Base-by-base conservation (phyloP, 2,329 filamentous ascomycete genomes). In the Ophiostoma perfectum region DNA sequence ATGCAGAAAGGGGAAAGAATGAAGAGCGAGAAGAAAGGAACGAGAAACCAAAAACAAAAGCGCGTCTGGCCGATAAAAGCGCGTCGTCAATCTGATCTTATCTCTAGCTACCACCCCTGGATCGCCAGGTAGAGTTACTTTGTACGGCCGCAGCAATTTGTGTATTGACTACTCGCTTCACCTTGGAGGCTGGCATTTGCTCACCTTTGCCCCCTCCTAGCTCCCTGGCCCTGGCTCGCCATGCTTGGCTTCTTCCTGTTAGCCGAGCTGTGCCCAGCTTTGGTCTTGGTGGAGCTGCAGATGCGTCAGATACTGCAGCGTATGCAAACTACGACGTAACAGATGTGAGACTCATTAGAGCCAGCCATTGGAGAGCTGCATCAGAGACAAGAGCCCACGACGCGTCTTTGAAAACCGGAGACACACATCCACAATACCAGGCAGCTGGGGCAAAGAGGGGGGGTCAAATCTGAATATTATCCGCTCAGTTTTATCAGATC, bases 51-150 rank as follows among this genome's bases (percentile, higher is more conserved):
- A 62, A 41, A 18, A 62, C 12, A 62, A 62, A n/a, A 55, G 27
- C 49, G 49, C 49, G 49, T 47, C 27, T 27, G 27, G 27, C 27
- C 45, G 45, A 47, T 55, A 55, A 55, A 55, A 55, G 49, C 67
- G 67, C 58, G 65, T 68, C 67, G 66, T 18, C n/a, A 55, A 68
- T 68, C 69, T 68, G 65, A 70, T 70, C 69, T 68, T 64, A 70
- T 70, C 69, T 64, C 44, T 41, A 44, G 52, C 66, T 27, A 47
- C 49, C 49, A 55, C 49, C 49, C 49, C 49, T 55, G 49, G 49
- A 55, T 55, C 49, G 49, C 49, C 49, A 12, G 12, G n/a, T 55
- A 55, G n/a, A 55, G 49, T 18, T 27, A 45, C 42, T 18, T 55
- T 2, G 47, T 52, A 7, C 47, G 49, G 18, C 49, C 27, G 49